A percentile compares a stretch with the other conserved stretches of the same genome.
phyloP scores from a whole-genome alignment of 73 alveolate species.

The Urostyla sp. region DNA sequence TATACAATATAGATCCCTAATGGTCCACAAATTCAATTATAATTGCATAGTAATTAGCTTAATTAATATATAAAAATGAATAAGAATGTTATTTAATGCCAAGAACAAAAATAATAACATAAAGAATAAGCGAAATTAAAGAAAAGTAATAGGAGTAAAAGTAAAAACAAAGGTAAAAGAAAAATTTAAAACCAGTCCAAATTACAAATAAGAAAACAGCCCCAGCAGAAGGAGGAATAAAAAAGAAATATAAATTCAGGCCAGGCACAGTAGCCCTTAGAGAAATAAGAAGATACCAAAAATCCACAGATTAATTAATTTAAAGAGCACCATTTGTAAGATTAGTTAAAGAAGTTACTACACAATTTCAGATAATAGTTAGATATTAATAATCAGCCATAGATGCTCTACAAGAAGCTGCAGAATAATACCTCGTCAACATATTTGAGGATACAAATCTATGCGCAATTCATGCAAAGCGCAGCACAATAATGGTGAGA shows the following conservation, averaged over 20 bases:
- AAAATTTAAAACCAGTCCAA: slow-evolving; percentile 64
- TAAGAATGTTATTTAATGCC: no score
- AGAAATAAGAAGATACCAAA: slow-evolving; percentile 69
- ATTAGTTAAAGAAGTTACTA: slow-evolving; percentile 60
- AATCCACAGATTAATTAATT: slow-evolving; percentile 60
- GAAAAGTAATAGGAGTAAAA: no score
- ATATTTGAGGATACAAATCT: slow-evolving; percentile 74
- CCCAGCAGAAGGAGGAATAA: slow-evolving; percentile 64
- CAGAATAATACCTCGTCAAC: slow-evolving; percentile 65
- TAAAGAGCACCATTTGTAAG: slow-evolving; percentile 68
- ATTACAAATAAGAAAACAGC: slow-evolving; percentile 65
- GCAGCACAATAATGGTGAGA: slow-evolving; percentile 70
- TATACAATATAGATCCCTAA: no score
- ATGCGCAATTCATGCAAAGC: slow-evolving; percentile 78
- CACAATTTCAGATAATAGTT: neutral
- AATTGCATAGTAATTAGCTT: no score
- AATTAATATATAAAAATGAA: no score
- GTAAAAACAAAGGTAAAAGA: no score
- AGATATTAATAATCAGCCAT: slow-evolving; percentile 55
- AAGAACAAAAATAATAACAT: slow-evolving; percentile 34
- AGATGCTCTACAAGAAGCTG: slow-evolving; percentile 72
- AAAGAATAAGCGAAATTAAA: slow-evolving; percentile 17
- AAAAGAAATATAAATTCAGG: slow-evolving; percentile 60
- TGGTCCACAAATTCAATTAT: no score
- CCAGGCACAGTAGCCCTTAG: slow-evolving; percentile 77